phyloP scores from a whole-genome alignment of 345 rosid genomes.

The Heritiera fomes region DNA sequence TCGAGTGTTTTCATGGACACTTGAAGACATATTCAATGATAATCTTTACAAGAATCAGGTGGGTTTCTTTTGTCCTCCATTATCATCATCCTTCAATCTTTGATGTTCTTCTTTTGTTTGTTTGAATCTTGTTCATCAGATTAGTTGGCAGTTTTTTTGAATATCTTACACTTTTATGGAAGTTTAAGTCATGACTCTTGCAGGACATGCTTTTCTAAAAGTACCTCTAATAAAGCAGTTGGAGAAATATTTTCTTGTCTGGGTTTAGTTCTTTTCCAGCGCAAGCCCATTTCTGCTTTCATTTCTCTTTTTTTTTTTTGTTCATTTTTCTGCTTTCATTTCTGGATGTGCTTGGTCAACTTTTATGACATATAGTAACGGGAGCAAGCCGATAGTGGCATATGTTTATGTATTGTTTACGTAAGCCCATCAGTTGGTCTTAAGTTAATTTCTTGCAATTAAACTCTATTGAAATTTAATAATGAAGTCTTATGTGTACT shows the following conservation, averaged over 20 bases:
- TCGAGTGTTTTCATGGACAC: constrained; percentile 40
- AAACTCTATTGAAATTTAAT: background rate
- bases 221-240: background rate
- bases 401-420: background rate
- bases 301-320: too few species aligned
- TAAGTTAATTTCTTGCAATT: background rate
- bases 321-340: background rate
- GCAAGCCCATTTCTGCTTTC: background rate
- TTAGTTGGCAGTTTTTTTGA: background rate
- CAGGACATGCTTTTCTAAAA: too few species aligned
- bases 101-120: background rate
- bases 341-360: background rate
- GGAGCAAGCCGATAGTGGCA: background rate
- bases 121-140: too few species aligned
- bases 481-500: background rate
- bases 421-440: too few species aligned
- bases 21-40: constrained; percentile 35
- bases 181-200: background rate
- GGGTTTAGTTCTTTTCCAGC: background rate
- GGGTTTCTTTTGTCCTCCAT: background rate
- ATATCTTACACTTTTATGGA: background rate
- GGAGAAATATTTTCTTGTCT: background rate
- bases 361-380: background rate
- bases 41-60: constrained; percentile 39
- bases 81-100: background rate